Percentiles rank a stretch among this genome's conserved stretches.
Evolutionary conservation across 345 rosid genomes (phyloP).

Genomic region (Eucalyptus sp.): DNA sequence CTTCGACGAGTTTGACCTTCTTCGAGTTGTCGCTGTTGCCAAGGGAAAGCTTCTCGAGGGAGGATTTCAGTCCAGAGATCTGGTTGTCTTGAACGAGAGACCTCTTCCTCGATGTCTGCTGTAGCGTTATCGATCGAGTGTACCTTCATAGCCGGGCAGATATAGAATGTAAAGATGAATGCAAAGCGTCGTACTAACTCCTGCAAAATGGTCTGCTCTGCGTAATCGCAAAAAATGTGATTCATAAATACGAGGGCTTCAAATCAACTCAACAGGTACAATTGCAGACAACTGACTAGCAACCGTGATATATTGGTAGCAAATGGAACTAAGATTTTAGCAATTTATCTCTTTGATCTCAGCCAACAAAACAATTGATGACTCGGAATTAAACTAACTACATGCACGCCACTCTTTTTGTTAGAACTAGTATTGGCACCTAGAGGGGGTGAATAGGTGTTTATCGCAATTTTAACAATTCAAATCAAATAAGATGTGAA

Average conservation of each 20-base stretch:
- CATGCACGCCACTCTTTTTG: background rate
- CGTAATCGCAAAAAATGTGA: background rate
- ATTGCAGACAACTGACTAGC: background rate
- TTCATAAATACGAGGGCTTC: background rate
- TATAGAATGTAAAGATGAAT: slow-evolving; percentile 51
- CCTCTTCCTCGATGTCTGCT: slow-evolving; percentile 17
- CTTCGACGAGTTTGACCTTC: slow-evolving; percentile 63
- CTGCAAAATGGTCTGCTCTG: slow-evolving; percentile 68
- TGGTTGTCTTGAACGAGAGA: slow-evolving; percentile 34
- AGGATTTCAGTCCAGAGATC: slow-evolving; percentile 56
- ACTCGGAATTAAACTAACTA: background rate
- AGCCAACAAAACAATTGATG: background rate
- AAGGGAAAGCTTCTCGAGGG: slow-evolving; percentile 52
- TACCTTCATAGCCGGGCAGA: slow-evolving; percentile 49
- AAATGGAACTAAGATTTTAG: background rate
- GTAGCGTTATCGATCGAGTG: slow-evolving; percentile 24
- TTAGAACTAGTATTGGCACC: no score
- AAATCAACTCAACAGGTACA: background rate
- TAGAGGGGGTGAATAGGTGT: no score
- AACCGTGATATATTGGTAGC: background rate
- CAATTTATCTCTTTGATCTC: background rate
- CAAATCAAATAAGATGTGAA: no score
- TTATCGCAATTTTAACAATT: no score
- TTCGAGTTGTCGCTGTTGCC: slow-evolving; percentile 53
- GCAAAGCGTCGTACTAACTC: slow-evolving; percentile 61